Conservation (phyloP, 768 basidiomycete genomes). For the Austroboletus eburneus region DNA sequence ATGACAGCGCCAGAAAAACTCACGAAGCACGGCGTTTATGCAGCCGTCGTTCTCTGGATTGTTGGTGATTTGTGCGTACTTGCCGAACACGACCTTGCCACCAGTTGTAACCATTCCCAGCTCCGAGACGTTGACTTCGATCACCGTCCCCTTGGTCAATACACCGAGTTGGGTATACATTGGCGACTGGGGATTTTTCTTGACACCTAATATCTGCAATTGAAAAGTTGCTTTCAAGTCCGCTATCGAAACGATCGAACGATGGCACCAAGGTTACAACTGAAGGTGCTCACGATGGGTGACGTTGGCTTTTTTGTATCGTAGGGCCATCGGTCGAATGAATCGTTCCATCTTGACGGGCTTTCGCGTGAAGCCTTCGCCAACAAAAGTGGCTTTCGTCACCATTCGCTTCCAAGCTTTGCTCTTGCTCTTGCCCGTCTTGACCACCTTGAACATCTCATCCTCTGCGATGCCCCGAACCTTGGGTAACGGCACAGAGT, state of each 20-base stretch:
- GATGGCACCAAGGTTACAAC: background rate
- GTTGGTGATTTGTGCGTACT: slow-evolving; percentile 92
- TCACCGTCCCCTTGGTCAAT: slow-evolving; percentile 95
- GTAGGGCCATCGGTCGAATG: slow-evolving; percentile 93
- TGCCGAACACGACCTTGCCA: slow-evolving; percentile 91
- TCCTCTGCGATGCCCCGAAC: slow-evolving; percentile 98
- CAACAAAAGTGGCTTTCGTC: slow-evolving; percentile 98
- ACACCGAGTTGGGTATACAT: slow-evolving; percentile 97
- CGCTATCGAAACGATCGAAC: slow-evolving; percentile 44
- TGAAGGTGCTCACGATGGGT: slow-evolving; percentile 78
- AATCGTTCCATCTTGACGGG: slow-evolving; percentile 99
- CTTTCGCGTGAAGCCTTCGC: slow-evolving; percentile 95
- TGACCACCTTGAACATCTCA: slow-evolving; percentile 99
- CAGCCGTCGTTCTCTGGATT: slow-evolving; percentile 97
- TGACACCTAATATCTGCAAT: slow-evolving; percentile 93
- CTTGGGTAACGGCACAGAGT: slow-evolving; percentile 93
- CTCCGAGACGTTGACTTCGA: slow-evolving; percentile 99
- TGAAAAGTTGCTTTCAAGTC: slow-evolving; percentile 99
- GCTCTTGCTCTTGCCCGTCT: slow-evolving; percentile 93
- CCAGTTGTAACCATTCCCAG: slow-evolving; percentile 96
- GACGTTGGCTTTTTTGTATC: slow-evolving; percentile 98
- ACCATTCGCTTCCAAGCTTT: slow-evolving; percentile 99
- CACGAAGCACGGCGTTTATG: slow-evolving; percentile 90
- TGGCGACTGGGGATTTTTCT: slow-evolving; percentile 99
- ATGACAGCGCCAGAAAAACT: slow-evolving; percentile 28